Evolutionary conservation across 1,284 basidiomycete species (phyloP).

Genomic region (Pseudozyma flocculosa): DNA sequence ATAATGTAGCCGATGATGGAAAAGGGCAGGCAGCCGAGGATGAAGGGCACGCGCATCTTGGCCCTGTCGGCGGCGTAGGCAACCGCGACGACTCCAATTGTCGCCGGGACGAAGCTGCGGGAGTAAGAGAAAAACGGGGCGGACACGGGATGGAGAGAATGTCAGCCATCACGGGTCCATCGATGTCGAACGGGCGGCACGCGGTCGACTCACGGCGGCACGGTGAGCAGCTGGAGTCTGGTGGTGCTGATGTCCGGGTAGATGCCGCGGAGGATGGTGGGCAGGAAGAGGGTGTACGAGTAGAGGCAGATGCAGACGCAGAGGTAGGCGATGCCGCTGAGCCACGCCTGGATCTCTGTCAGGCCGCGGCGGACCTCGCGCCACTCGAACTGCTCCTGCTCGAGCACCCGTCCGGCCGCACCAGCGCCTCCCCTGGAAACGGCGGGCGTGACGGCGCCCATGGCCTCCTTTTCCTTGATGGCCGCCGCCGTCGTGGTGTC

Average conservation of each 20-base stretch:
- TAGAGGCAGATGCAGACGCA: slow-evolving; percentile 43
- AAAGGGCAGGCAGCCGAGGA: slow-evolving; percentile 54
- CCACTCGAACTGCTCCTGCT: slow-evolving; percentile 40
- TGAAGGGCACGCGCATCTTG: slow-evolving; percentile 55
- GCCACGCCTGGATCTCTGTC: slow-evolving; percentile 40
- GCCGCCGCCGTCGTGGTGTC: too few relatives aligned
- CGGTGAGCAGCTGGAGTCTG: slow-evolving; percentile 38
- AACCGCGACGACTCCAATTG: slow-evolving; percentile 52
- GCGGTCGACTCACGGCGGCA: slow-evolving; percentile 22
- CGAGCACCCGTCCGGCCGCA: too few relatives aligned
- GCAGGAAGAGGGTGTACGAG: slow-evolving; percentile 34
- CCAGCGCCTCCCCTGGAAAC: too few relatives aligned
- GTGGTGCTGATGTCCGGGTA: slow-evolving; percentile 34
- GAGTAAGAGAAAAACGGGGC: too few relatives aligned
- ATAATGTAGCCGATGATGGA: slow-evolving; percentile 55
- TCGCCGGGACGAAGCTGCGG: slow-evolving; percentile 28
- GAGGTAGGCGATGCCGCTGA: slow-evolving; percentile 36
- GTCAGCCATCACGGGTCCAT: not conserved
- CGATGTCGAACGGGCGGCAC: too few relatives aligned
- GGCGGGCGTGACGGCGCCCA: too few relatives aligned
- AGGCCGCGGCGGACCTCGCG: slow-evolving; percentile 34
- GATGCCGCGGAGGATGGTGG: slow-evolving; percentile 63
- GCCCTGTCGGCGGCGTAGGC: slow-evolving; percentile 57
- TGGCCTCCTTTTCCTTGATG: too few relatives aligned
- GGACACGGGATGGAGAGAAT: not conserved